Base-by-base conservation (phyloP, 495 filamentous ascomycete species). In the Aspergillus nanangensis region DNA sequence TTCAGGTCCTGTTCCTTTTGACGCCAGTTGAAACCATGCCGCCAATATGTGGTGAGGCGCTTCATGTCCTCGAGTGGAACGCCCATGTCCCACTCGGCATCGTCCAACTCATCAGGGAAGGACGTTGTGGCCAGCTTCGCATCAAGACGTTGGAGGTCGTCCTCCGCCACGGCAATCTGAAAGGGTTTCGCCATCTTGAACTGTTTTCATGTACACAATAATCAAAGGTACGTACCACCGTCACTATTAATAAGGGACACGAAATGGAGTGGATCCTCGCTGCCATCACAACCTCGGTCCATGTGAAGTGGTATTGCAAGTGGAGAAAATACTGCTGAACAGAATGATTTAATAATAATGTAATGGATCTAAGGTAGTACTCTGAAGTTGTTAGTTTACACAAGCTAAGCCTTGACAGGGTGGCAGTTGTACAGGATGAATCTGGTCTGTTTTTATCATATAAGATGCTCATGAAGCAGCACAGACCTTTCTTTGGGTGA, bases 1-100 rank as follows among this genome's bases (percentile, higher is more conserved):
- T 76, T 78, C 11, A 78, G 43, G 13, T 58, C 56, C 24, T 41
- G 42, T 44, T 75, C 71, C 21, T 66, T 57, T 18, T 59, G 58
- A 2, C 71, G 62, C 77, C 76, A 81, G 53, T 77, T 62, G 52
- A 71, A 81, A 0, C 63, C 46, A 38, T 71, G 58, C 5, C 50
- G 57, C 76, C 75, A 81, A 17, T 71, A 57, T 14, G 57, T 57
- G 3, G 57, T 56, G 27, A 79, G 52, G 8, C 70, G 57, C 48
- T 74, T 73, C 47, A 79, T 64, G 21, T 76, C 72, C 1, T 50
- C 49, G 3, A 76, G 52, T 1, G 76, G 76, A 4, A 68, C 66
- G 4, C 76, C 76, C 50, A 71, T 67, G 22, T 70, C 61, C 77
- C 76, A 77, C 24, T 50, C 61, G 3, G 64, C 63, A 34, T 53